These are phyloP conservation scores for Persicaria tinctoria DNA, from an alignment of 148 eudicot species.

Conservation along the genomic window DNA sequence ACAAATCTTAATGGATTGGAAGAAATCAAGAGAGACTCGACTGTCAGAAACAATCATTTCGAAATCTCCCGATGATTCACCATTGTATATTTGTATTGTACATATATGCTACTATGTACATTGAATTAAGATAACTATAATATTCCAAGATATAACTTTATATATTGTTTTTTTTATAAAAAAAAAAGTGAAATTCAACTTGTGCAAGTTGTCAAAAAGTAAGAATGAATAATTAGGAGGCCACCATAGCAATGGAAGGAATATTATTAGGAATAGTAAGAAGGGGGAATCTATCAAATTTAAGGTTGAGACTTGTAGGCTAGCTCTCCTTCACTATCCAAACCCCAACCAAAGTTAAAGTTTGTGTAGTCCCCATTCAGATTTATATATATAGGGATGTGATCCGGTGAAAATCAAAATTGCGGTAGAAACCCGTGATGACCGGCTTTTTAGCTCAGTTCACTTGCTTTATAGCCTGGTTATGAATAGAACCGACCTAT, in stretches of 20 bases:
- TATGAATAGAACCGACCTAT: no score
- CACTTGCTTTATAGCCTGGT: no score
- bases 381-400: background rate
- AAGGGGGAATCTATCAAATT: background rate
- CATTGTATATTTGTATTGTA: no score
- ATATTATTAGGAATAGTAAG: background rate
- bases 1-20: no score
- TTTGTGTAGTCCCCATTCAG: background rate
- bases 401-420: no score
- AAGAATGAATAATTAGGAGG: background rate
- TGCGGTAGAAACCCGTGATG: no score
- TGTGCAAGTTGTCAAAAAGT: conserved; percentile 7
- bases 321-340: background rate
- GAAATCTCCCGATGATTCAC: no score
- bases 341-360: background rate
- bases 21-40: no score
- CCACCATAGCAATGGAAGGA: background rate
- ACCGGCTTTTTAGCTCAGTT: no score
- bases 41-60: no score
- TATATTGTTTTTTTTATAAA: no score
- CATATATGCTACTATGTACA: no score
- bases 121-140: background rate
- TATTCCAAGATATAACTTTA: background rate
- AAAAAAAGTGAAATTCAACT: background rate
- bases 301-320: background rate